These are phyloP conservation scores for Ophiocordyceps camponoti-saundersi DNA, from an alignment of 2,329 filamentous ascomycete species.

Conservation along the genomic window DNA sequence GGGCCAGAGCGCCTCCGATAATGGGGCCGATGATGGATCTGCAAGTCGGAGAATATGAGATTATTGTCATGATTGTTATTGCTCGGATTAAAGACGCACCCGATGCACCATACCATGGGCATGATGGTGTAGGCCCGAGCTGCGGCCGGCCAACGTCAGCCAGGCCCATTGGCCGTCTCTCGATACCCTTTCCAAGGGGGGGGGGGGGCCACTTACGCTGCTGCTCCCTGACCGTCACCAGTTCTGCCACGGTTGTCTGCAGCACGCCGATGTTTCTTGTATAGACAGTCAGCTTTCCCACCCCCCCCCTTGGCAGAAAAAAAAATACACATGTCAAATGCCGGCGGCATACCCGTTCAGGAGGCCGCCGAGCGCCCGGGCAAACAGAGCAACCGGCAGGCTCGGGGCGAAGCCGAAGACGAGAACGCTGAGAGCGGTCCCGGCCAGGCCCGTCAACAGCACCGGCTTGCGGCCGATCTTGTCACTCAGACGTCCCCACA, in stretches of 20 bases:
- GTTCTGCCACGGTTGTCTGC: conserved; percentile 86
- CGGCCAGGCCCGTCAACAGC: conserved; percentile 71
- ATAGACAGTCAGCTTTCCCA: not conserved
- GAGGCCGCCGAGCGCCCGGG: conserved; percentile 74
- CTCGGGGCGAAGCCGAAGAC: conserved; percentile 81
- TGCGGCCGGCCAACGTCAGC: conserved; percentile 14
- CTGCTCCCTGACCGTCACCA: conserved; percentile 84
- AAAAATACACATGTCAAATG: too few relatives aligned
- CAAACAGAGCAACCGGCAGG: conserved; percentile 67
- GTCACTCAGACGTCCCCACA: conserved; percentile 91
- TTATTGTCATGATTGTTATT: too few relatives aligned
- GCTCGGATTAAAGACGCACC: conserved; percentile 33
- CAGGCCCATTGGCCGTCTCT: not conserved
- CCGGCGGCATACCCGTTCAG: conserved; percentile 56
- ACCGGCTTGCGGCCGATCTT: conserved; percentile 85
- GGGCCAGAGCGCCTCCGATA: conserved; percentile 76
- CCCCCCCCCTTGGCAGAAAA: not conserved
- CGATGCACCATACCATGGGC: conserved; percentile 95
- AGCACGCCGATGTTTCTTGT: conserved; percentile 79
- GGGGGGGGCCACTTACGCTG: conserved; percentile 45
- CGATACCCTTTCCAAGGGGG: not conserved
- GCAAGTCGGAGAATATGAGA: conserved; percentile 11
- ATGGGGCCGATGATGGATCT: conserved; percentile 84
- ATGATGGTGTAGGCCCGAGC: conserved; percentile 92
- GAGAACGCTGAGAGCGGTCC: conserved; percentile 84